Base-by-base conservation (phyloP, 2,329 filamentous ascomycete genomes). In the Incumbomyces delicatus region DNA sequence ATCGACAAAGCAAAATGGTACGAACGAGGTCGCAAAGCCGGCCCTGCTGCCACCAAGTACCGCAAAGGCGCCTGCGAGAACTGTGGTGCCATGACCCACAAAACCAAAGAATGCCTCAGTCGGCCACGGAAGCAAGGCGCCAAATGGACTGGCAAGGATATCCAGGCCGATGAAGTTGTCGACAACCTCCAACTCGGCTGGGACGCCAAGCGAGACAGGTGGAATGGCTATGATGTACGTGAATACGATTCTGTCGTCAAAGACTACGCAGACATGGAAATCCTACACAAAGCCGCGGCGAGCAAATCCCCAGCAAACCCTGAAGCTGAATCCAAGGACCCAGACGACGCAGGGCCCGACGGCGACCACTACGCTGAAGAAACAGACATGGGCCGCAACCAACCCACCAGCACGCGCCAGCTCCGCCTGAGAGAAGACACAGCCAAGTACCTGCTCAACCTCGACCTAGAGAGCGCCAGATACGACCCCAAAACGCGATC, bases 41-140 rank as follows among this genome's bases (percentile, higher is more conserved):
- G 86, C 0, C 87, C 87, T 3, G 88, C 88, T 1, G 88, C 90
- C 42, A 98, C 92, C 55, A 98, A 95, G 63, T 98, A 86, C 64
- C 86, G 94, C 55, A 98, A 96, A 71, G 92, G 94, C 61, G 90
- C 92, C 44, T 98, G 92, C 69, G 90, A 96, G 67, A 98, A 98
- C 68, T 98, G 92, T 70, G 92, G 92, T 59, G 83, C 88, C 48
- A 94, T 96, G 85, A 88, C 86, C 54, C 92, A 98, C 69, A 94
- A 94, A 68, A 84, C 81, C 44, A 95, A 94, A 62, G 90, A 96
- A 61, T 98, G 92, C 62, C 69, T 98, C 42, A 87, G 83, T 60
- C 78, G 92, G 45, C 92, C 89, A 27, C 79, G 92, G 49, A 94
- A 94, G 43, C 81, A 83, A 47, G 90, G 92, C 52, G 92, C 92